Conservation (phyloP, 1,284 basidiomycete genomes). For the Trichosporon faecale region DNA sequence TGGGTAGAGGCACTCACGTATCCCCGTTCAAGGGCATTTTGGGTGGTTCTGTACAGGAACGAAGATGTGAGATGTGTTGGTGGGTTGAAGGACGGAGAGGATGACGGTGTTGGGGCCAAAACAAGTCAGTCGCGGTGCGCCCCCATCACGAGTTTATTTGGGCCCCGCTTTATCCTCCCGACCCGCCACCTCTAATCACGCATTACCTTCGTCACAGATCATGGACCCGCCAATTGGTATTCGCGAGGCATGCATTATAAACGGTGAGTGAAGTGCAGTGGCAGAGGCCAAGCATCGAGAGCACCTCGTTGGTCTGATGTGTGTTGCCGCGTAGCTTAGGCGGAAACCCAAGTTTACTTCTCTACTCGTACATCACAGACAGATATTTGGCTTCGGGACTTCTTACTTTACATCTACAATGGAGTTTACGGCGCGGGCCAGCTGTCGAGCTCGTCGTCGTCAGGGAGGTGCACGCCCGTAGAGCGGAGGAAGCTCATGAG, state of each 20-base stretch:
- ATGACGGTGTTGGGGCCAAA: conserved; percentile 13
- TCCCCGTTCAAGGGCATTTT: conserved; percentile 3
- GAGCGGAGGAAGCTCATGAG: conserved; percentile 13
- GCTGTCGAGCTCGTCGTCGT: conserved; percentile 10
- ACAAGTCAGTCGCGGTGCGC: conserved; percentile 25
- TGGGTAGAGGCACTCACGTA: not conserved
- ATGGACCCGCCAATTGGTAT: no score
- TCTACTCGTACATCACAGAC: not conserved
- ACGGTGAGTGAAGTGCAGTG: no score
- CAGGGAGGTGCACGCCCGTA: conserved; percentile 6
- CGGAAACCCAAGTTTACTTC: no score
- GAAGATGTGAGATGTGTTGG: not conserved
- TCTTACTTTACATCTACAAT: not conserved
- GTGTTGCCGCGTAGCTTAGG: no score
- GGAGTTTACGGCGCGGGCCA: not conserved
- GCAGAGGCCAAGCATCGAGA: no score
- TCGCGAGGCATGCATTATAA: no score
- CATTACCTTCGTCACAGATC: no score
- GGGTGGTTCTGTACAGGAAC: not conserved
- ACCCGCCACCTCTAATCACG: no score
- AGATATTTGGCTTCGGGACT: not conserved
- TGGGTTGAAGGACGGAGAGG: not conserved
- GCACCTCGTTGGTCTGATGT: no score
- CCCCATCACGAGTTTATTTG: conserved; percentile 5
- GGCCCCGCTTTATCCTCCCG: not conserved